A percentile compares a stretch with the other conserved stretches of the same genome.
Evolutionary conservation across 805 yeast species (phyloP).

Genomic region (Lipomyces chichibuensis): DNA sequence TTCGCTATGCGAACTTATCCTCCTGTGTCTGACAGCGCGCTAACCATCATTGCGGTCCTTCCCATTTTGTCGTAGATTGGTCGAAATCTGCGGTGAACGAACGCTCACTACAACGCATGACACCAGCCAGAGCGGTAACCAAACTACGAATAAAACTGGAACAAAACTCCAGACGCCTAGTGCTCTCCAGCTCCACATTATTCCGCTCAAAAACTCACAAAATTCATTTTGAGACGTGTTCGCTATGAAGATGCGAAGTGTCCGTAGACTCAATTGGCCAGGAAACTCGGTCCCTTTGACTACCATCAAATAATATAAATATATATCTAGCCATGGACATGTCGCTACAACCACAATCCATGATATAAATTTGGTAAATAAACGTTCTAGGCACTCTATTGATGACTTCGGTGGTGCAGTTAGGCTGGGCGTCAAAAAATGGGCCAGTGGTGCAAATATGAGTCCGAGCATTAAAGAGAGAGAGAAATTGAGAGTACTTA

Average conservation of each 20-base stretch:
- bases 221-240: background rate
- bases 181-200: slow-evolving; percentile 66
- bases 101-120: slow-evolving; percentile 18
- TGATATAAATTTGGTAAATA: background rate
- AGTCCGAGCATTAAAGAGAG: slow-evolving; percentile 73
- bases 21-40: background rate
- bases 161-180: slow-evolving; percentile 87
- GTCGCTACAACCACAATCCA: slow-evolving; percentile 39
- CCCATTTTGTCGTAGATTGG: background rate
- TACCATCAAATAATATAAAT: background rate
- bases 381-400: slow-evolving; percentile 18
- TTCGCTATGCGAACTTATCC: background rate
- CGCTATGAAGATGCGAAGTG: background rate
- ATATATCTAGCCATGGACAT: slow-evolving; percentile 41
- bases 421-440: slow-evolving; percentile 46
- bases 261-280: background rate
- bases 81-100: background rate
- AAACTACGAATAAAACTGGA: slow-evolving; percentile 49
- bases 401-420: background rate
- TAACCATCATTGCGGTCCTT: background rate
- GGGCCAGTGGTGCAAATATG: slow-evolving; percentile 73
- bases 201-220: slow-evolving; percentile 8
- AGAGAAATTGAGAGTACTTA: slow-evolving; percentile 82
- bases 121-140: slow-evolving; percentile 81
- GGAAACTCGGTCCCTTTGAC: background rate